phyloP scores from a whole-genome alignment of 2,329 filamentous ascomycete genomes.

The Ophiostoma novo-ulmi region DNA sequence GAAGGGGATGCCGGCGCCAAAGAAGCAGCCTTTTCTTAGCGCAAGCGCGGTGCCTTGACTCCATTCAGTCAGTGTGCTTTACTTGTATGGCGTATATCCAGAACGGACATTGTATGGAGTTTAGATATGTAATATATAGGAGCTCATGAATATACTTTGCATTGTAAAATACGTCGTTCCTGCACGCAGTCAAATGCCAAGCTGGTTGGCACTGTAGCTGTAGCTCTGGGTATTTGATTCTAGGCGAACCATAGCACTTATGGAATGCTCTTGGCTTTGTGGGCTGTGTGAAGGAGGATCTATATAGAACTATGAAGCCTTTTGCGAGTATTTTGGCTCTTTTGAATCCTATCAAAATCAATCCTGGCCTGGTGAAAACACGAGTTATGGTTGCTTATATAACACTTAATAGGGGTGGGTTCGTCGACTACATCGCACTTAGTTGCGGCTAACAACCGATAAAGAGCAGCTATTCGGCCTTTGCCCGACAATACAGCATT shows the following conservation, averaged over 20 bases:
- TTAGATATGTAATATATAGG: background rate
- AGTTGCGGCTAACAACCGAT: background rate
- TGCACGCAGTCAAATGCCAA: background rate
- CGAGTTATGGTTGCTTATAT: background rate
- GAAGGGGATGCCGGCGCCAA: slow-evolving; percentile 9
- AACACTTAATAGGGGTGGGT: background rate
- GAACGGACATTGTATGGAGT: background rate
- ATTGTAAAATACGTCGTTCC: background rate
- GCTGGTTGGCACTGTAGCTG: background rate
- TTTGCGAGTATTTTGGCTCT: background rate
- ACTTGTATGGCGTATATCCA: background rate
- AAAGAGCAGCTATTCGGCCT: background rate
- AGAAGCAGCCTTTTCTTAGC: background rate
- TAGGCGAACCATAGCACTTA: background rate
- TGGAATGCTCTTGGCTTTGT: background rate
- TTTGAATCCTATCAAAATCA: background rate
- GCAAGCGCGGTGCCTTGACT: slow-evolving; percentile 1
- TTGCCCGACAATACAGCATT: background rate
- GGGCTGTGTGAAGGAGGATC: background rate
- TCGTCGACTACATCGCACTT: background rate
- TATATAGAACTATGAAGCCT: too few relatives aligned
- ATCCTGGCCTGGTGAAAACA: background rate
- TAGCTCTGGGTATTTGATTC: background rate
- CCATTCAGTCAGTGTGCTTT: background rate
- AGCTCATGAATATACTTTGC: background rate